Base-by-base conservation (phyloP, 176 grass and related monocot species). In the Oryza nivara region DNA sequence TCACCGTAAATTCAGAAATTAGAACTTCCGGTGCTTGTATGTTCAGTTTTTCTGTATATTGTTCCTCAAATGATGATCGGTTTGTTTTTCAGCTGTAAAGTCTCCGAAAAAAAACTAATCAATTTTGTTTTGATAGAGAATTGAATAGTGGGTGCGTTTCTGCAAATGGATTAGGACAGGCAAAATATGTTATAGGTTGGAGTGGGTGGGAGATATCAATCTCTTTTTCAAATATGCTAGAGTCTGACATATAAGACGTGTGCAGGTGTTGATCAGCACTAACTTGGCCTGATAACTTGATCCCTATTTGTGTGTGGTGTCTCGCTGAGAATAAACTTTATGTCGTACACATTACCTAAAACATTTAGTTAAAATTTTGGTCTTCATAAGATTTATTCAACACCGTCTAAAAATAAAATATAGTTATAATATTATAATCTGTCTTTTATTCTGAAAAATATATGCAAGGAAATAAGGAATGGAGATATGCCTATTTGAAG, bases 211-310 rank as follows among this genome's bases (percentile, higher is more conserved):
- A 26, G 76, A 30, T 60, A 73, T 22, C 69, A 63, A 82, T 61
- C n/a, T 54, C 78, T 84, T 88, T 80, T 88, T 74, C 34, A 74
- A 67, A 47, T 13, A 45, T 47, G 36, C 28, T 73, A 60, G 25
- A 23, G 20, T 22, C 0, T 68, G 14, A 34, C 66, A 68, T 15
- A 68, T 68, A 64, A 58, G 75, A 34, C 6, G 15, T 23, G 49
- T 72, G 65, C n/a, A 76, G 48, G 47, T 25, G 20, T 20, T 76
- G 16, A 16, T 47, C n/a, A 7, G 47, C 64, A 75, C 34, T 67
- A 81, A 67, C 10, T 70, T 71, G 48, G 17, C 1, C 2, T 25
- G 16, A 45, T 28, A 4, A 44, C 32, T 71, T 43, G 23, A 13
- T 80, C 19, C 2, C 9, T 71, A 71, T 22, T 44, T 4, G 36